These are phyloP conservation scores for Malus domestica DNA, from an alignment of 306 rosid genomes.

Conservation along the genomic window DNA sequence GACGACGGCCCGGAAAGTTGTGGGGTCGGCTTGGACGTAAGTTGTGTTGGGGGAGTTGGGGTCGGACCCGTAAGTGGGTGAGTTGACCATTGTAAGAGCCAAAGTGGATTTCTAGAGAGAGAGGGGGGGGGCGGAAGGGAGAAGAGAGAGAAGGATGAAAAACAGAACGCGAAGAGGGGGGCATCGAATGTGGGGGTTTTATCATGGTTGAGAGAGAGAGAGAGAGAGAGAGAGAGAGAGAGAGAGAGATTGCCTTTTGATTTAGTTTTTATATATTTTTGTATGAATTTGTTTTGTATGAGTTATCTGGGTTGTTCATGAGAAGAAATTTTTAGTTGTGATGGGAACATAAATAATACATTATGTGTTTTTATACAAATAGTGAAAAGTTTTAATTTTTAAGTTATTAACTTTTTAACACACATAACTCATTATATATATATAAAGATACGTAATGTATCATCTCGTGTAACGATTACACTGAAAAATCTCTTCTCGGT, in stretches of 20 bases:
- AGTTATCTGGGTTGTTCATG: too few relatives aligned
- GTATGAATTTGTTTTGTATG: neutral
- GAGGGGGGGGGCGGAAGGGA: neutral
- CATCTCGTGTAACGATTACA: fast-evolving
- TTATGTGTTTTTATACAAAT: too few relatives aligned
- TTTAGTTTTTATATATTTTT: neutral
- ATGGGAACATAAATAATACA: fast-evolving
- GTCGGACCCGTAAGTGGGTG: slow-evolving; percentile 39
- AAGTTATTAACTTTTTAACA: too few relatives aligned
- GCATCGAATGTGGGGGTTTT: slow-evolving; percentile 21
- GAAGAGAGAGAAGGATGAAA: neutral
- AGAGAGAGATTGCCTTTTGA: neutral
- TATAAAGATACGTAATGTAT: too few relatives aligned
- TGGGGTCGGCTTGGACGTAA: slow-evolving; percentile 76
- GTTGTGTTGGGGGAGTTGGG: slow-evolving; percentile 68
- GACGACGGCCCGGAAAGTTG: slow-evolving; percentile 70
- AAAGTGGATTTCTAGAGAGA: neutral
- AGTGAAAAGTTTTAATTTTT: fast-evolving
- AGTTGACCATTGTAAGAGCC: slow-evolving; percentile 12
- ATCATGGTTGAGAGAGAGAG: neutral
- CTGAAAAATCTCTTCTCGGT: too few relatives aligned
- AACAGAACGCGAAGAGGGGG: slow-evolving; percentile 30
- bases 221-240: neutral
- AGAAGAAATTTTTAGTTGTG: too few relatives aligned
- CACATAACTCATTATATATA: too few relatives aligned